Conservation (phyloP, 1,284 basidiomycete genomes). For the Cutaneotrichosporon arboriforme region DNA sequence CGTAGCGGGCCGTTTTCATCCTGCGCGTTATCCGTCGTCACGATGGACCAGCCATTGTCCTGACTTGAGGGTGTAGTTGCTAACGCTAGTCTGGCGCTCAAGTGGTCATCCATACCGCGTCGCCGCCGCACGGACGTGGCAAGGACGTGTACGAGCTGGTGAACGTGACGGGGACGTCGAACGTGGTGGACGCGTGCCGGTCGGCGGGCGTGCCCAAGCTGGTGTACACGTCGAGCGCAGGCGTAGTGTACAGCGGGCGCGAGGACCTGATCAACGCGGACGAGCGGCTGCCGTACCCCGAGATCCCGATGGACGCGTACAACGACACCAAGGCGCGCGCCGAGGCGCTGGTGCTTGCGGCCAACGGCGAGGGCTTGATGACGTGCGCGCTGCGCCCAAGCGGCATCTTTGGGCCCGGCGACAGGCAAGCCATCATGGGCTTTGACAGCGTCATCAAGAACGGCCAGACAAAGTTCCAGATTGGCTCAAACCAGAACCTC, state of each 20-base stretch:
- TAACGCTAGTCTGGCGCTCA: slow-evolving; percentile 64
- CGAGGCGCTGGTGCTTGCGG: slow-evolving; percentile 74
- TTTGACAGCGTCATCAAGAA: slow-evolving; percentile 74
- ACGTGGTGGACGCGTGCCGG: slow-evolving; percentile 74
- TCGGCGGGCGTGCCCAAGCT: slow-evolving; percentile 72
- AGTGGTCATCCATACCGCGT: slow-evolving; percentile 92
- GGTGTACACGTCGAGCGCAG: slow-evolving; percentile 91
- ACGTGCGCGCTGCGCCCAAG: slow-evolving; percentile 89
- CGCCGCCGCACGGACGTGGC: slow-evolving; percentile 70
- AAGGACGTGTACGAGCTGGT: slow-evolving; percentile 80
- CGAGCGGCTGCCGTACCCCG: slow-evolving; percentile 75
- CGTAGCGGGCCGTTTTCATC: too few relatives aligned
- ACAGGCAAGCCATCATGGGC: slow-evolving; percentile 78
- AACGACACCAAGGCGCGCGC: slow-evolving; percentile 94
- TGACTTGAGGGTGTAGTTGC: neutral
- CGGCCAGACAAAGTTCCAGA: slow-evolving; percentile 84
- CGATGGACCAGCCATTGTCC: too few relatives aligned
- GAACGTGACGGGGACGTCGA: slow-evolving; percentile 86
- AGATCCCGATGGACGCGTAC: slow-evolving; percentile 79
- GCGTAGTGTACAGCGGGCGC: slow-evolving; percentile 81
- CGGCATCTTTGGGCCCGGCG: slow-evolving; percentile 96
- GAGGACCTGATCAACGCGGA: slow-evolving; percentile 76
- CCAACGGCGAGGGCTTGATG: slow-evolving; percentile 76
- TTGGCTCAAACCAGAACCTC: slow-evolving; percentile 88
- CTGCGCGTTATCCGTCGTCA: too few relatives aligned